Percentiles rank a stretch among this genome's conserved stretches.
Evolutionary conservation across 1,284 basidiomycete genomes (phyloP).

Genomic region (Somion occarium): DNA sequence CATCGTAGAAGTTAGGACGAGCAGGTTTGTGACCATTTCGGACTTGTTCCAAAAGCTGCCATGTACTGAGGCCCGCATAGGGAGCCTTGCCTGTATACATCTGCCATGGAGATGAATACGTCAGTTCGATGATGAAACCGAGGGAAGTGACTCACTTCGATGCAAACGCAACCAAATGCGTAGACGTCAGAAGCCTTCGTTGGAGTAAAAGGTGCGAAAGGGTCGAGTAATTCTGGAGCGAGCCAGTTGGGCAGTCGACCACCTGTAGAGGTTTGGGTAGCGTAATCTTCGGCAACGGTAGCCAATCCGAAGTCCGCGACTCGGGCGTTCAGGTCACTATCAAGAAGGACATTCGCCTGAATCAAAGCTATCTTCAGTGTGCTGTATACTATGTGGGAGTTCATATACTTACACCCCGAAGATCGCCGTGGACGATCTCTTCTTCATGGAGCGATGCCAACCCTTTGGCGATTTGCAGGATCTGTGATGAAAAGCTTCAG

Average conservation of each 20-base stretch:
- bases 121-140: neutral
- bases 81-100: conserved; percentile 3
- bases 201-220: neutral
- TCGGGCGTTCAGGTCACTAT: neutral
- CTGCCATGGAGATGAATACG: neutral
- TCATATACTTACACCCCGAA: conserved; percentile 3
- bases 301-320: conserved; percentile 8
- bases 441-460: conserved; percentile 2
- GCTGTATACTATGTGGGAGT: neutral
- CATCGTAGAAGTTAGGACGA: neutral
- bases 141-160: conserved; percentile 5
- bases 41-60: conserved; percentile 1
- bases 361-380: neutral
- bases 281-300: neutral
- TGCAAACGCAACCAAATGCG: conserved; percentile 1
- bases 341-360: conserved; percentile 6
- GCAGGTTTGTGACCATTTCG: neutral
- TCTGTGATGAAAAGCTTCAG: conserved; percentile 1
- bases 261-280: neutral
- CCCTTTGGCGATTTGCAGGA: conserved; percentile 1
- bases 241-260: neutral
- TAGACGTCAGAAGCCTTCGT: conserved; percentile 7
- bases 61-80: neutral
- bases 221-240: conserved; percentile 5
- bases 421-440: conserved; percentile 8